These are phyloP conservation scores for Neonectria punicea DNA, from an alignment of 2,329 filamentous ascomycete genomes.

Conservation along the genomic window DNA sequence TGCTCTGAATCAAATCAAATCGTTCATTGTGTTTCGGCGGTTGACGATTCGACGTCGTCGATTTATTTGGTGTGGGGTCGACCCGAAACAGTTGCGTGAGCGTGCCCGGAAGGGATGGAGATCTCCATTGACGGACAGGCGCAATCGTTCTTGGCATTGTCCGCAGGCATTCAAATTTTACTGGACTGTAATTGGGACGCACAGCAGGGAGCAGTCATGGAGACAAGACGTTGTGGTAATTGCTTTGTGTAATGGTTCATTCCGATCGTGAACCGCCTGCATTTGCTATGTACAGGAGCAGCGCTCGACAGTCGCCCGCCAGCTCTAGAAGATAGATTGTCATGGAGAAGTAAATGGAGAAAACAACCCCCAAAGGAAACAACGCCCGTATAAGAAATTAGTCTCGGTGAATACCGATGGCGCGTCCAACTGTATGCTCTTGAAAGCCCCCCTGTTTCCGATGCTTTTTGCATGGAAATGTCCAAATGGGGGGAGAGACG, in stretches of 20 bases:
- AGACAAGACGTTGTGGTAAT: background rate
- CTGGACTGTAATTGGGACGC: background rate
- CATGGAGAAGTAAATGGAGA: conserved; percentile 18
- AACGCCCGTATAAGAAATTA: conserved; percentile 18
- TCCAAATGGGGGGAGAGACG: conserved; percentile 26
- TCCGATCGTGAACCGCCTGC: conserved; percentile 28
- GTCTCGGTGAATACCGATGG: conserved; percentile 13
- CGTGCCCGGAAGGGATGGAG: background rate
- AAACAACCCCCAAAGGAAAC: conserved; percentile 15
- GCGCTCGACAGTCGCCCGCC: conserved; percentile 29
- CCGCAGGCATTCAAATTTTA: background rate
- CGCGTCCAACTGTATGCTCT: conserved; percentile 15
- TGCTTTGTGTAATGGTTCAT: conserved; percentile 12
- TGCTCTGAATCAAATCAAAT: background rate
- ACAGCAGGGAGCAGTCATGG: background rate
- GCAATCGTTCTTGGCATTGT: background rate
- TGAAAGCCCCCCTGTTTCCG: conserved; percentile 9
- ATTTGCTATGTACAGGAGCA: conserved; percentile 38
- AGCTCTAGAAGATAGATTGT: conserved; percentile 38
- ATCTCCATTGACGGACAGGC: background rate
- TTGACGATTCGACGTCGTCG: background rate
- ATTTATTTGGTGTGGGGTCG: background rate
- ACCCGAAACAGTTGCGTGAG: background rate
- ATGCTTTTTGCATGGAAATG: conserved; percentile 8
- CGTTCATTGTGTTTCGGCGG: background rate